Evolutionary conservation across 768 basidiomycete genomes (phyloP).

Genomic region (Filobasidium floriforme): DNA sequence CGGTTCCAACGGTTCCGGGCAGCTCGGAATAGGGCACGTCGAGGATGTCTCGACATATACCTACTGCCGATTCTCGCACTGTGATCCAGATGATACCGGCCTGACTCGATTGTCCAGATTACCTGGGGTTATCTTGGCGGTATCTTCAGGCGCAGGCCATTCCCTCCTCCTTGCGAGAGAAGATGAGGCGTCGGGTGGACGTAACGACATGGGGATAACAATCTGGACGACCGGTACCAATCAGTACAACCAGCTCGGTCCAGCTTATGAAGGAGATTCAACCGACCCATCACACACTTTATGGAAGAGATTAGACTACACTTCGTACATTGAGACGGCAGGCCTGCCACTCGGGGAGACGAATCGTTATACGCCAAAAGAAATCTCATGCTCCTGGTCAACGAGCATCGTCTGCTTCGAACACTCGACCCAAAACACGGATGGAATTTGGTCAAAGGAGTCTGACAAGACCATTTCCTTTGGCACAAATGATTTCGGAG

Average conservation of each 20-base stretch:
- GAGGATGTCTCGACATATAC: slow-evolving; percentile 31
- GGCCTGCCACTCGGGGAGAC: not conserved
- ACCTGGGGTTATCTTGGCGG: slow-evolving; percentile 45
- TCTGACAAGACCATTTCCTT: slow-evolving; percentile 57
- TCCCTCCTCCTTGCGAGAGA: slow-evolving; percentile 57
- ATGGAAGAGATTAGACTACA: not conserved
- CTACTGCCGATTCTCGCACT: slow-evolving; percentile 12
- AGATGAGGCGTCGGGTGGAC: not conserved
- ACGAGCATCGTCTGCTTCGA: slow-evolving; percentile 46
- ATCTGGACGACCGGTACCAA: slow-evolving; percentile 75
- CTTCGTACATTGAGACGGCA: slow-evolving; percentile 34
- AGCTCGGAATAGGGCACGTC: slow-evolving; percentile 32
- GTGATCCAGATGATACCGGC: not conserved
- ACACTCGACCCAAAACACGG: not conserved
- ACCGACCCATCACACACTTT: not conserved
- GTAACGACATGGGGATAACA: not conserved
- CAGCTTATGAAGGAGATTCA: slow-evolving; percentile 31
- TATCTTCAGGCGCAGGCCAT: slow-evolving; percentile 73
- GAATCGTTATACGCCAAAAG: slow-evolving; percentile 49
- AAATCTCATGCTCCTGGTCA: slow-evolving; percentile 71
- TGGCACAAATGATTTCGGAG: slow-evolving; percentile 78
- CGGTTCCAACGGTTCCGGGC: slow-evolving; percentile 39
- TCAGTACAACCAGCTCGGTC: slow-evolving; percentile 63
- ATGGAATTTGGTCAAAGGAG: not conserved
- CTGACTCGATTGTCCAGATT: not conserved